These are phyloP conservation scores for Ramaria sp. DNA, from an alignment of 768 basidiomycete species.

Conservation along the genomic window DNA sequence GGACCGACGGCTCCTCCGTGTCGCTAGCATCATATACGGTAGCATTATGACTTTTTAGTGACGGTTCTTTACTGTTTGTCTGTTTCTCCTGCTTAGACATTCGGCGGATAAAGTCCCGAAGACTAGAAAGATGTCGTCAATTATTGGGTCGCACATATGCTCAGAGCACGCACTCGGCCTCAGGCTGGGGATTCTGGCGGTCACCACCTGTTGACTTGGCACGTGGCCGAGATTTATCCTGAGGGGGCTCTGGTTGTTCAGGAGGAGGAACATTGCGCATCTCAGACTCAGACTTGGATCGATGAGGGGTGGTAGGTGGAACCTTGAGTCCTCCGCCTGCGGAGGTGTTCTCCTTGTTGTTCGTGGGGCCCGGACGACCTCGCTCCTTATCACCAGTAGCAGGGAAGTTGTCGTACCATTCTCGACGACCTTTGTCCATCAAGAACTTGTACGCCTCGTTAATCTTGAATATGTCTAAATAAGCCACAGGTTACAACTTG, in stretches of 20 bases:
- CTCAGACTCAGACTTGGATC: constrained; percentile 4
- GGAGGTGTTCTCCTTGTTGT: not conserved
- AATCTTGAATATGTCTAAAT: constrained; percentile 25
- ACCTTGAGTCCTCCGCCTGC: constrained; percentile 5
- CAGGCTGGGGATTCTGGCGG: not conserved
- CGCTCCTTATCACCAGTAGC: constrained; percentile 14
- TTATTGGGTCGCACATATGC: not conserved
- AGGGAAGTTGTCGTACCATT: constrained; percentile 7
- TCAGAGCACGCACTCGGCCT: constrained; percentile 4
- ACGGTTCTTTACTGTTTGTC: not conserved
- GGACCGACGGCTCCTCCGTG: constrained; percentile 20
- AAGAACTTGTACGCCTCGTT: constrained; percentile 46
- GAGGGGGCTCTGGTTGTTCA: not conserved
- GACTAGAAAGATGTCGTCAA: no score
- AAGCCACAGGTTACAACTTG: no score
- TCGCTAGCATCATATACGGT: constrained; percentile 8
- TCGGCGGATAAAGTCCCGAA: constrained; percentile 7
- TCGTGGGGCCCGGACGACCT: constrained; percentile 17
- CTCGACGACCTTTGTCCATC: constrained; percentile 26
- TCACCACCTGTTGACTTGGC: constrained; percentile 4
- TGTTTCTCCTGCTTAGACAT: constrained; percentile 4
- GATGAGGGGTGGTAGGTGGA: not conserved
- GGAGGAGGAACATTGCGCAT: not conserved
- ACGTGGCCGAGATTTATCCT: not conserved
- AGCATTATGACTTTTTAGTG: constrained; percentile 3